phyloP scores from a whole-genome alignment of 2,329 filamentous ascomycete species.

The Ascochyta rabiei region DNA sequence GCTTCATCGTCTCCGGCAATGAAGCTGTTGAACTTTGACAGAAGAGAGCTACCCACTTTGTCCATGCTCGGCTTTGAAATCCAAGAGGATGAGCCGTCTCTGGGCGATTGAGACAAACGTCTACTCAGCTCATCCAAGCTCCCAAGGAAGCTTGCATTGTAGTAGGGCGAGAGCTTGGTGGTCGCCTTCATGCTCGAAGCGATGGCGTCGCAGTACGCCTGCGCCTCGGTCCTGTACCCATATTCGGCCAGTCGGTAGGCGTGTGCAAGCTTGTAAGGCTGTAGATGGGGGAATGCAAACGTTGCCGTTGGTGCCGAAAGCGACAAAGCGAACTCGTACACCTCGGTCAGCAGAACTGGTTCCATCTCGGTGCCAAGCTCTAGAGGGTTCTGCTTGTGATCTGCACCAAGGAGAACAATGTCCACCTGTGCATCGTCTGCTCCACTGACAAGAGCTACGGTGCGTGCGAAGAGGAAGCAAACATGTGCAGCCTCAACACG shows the following conservation, averaged over 20 bases:
- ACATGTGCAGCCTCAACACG: conserved; percentile 90
- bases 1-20: conserved; percentile 85
- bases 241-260: conserved; percentile 83
- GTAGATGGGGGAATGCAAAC: conserved; percentile 76
- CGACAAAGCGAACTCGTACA: conserved; percentile 88
- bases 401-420: conserved; percentile 83
- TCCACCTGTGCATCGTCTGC: conserved; percentile 78
- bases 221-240: conserved; percentile 80
- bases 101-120: conserved; percentile 83
- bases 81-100: conserved; percentile 82
- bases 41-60: conserved; percentile 89
- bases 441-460: conserved; percentile 74
- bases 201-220: conserved; percentile 91
- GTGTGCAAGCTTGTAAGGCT: conserved; percentile 90
- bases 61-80: conserved; percentile 95
- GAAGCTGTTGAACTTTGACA: conserved; percentile 95
- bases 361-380: conserved; percentile 82
- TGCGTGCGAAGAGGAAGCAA: conserved; percentile 86
- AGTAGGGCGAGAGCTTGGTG: conserved; percentile 84
- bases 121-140: conserved; percentile 83
- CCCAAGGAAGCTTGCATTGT: conserved; percentile 74
- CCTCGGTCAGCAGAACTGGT: conserved; percentile 89
- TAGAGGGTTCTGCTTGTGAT: conserved; percentile 74
- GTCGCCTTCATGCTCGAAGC: conserved; percentile 75
- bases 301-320: conserved; percentile 63